Evolutionary conservation across 345 rosid species (phyloP).

Genomic region (Pseudoturritis turrita): DNA sequence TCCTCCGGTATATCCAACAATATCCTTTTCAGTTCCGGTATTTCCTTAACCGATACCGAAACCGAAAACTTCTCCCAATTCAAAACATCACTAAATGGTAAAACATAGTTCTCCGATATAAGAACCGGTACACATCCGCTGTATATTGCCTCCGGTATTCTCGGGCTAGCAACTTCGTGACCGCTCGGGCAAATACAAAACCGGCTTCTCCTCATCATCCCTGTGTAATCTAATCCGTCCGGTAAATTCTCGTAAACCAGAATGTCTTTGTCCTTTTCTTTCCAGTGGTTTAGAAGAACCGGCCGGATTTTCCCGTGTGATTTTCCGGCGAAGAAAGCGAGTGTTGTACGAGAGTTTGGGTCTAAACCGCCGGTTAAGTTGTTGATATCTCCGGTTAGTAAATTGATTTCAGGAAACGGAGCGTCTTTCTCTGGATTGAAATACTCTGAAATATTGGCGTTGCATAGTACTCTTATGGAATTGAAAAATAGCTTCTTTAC

Average conservation of each 20-base stretch:
- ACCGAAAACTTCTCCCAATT: constrained; percentile 60
- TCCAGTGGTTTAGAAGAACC: constrained; percentile 54
- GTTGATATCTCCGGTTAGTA: constrained; percentile 47
- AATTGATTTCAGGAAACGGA: constrained; percentile 65
- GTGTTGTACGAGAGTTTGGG: constrained; percentile 38
- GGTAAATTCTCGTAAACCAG: constrained; percentile 53
- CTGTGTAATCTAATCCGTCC: constrained; percentile 30
- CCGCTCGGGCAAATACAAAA: constrained; percentile 78
- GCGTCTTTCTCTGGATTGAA: constrained; percentile 73
- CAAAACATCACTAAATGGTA: constrained; percentile 70
- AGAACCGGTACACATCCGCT: constrained; percentile 69
- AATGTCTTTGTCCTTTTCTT: constrained; percentile 51
- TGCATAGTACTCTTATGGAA: constrained; percentile 74
- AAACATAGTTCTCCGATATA: constrained; percentile 50
- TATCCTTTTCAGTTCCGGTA: constrained; percentile 49
- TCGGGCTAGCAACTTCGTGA: constrained; percentile 83
- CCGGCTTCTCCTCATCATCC: constrained; percentile 53
- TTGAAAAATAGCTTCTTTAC: constrained; percentile 53
- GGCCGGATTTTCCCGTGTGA: constrained; percentile 63
- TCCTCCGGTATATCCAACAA: constrained; percentile 42
- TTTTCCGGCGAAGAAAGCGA: constrained; percentile 72
- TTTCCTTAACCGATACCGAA: constrained; percentile 43
- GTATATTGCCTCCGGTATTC: constrained; percentile 68
- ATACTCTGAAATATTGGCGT: constrained; percentile 75
- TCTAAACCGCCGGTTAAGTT: constrained; percentile 47